Base-by-base conservation (phyloP, 1,284 basidiomycete genomes). In the Leccinum laetum region DNA sequence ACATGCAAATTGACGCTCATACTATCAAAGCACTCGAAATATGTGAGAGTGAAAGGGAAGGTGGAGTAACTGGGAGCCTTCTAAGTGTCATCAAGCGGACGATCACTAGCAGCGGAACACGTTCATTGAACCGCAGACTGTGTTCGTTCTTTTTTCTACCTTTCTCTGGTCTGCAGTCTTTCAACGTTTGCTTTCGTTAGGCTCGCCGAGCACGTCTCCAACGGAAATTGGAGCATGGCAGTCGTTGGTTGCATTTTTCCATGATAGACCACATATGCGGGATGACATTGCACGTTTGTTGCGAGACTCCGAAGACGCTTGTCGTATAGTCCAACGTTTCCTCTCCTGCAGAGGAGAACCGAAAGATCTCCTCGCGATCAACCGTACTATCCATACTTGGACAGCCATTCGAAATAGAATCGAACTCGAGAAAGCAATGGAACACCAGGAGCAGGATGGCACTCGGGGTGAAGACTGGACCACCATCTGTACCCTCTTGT, bases 21-120 rank as follows among this genome's bases (percentile, higher is more conserved):
- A 97, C 96, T 1, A 88, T 97, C 71, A 91, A 91, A 71, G 92
- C 93, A 8, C 86, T 98, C 24, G 95, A 98, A 78, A 92, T 98
- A 64, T 84, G 89, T 35, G 93, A 96, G 77, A 85, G 86, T 21
- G 82, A 91, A 41, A 83, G 89, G 37, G 91, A 93, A 67, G 93
- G 93, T 2, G 88, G 91, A 0, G 77, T 80, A 2, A 83, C 83
- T 61, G 94, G 95, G 1, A 96, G 91, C 65, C 80, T 98, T 53
- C 72, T 96, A 35, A 92, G 86, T 65, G 88, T 88, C 18, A 82
- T 97, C 65, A 92, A 90, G 69, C 84, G 92, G 52, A 97, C 95
- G 0, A 79, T 87, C 8, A 97, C 95, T 0, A 87, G 82, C 58
- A 88, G 94, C 60, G 95, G 96, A 0, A 89, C 90, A 46, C 86